Evolutionary conservation across 345 rosid genomes (phyloP).

Genomic region (Aquilaria yunnanensis): DNA sequence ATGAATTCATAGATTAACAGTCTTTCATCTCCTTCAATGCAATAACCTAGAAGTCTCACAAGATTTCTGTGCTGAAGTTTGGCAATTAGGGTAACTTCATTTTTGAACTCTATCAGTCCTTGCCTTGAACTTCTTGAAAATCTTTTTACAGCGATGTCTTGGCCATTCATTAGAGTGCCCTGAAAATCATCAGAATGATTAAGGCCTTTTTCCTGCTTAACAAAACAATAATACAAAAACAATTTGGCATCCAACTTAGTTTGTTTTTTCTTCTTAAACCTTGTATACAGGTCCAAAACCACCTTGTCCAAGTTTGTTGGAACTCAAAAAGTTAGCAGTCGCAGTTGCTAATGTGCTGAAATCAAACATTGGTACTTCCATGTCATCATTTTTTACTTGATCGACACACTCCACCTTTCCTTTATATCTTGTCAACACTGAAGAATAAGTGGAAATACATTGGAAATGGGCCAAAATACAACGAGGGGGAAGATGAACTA

Average conservation of each 20-base stretch:
- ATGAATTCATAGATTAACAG: constrained; percentile 31
- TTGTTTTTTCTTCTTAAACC: too few relatives aligned
- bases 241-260: too few relatives aligned
- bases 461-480: not conserved
- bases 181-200: constrained; percentile 4
- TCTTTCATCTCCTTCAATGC: constrained; percentile 25
- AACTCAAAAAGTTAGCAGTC: not conserved
- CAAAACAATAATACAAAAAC: too few relatives aligned
- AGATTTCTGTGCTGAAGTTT: constrained; percentile 50
- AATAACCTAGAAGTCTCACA: constrained; percentile 35
- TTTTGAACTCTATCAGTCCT: constrained; percentile 41
- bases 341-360: not conserved
- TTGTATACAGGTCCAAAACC: too few relatives aligned
- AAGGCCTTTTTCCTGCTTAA: too few relatives aligned
- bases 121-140: constrained; percentile 35
- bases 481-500: too few relatives aligned
- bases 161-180: constrained; percentile 37
- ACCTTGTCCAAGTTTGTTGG: too few relatives aligned
- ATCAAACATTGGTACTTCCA: constrained; percentile 3
- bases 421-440: not conserved
- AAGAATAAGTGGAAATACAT: not conserved
- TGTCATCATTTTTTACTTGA: not conserved
- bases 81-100: constrained; percentile 33
- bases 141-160: constrained; percentile 49
- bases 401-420: not conserved